phyloP scores from a whole-genome alignment of 2,329 filamentous ascomycete genomes.

The Gaeumannomyces sp. region DNA sequence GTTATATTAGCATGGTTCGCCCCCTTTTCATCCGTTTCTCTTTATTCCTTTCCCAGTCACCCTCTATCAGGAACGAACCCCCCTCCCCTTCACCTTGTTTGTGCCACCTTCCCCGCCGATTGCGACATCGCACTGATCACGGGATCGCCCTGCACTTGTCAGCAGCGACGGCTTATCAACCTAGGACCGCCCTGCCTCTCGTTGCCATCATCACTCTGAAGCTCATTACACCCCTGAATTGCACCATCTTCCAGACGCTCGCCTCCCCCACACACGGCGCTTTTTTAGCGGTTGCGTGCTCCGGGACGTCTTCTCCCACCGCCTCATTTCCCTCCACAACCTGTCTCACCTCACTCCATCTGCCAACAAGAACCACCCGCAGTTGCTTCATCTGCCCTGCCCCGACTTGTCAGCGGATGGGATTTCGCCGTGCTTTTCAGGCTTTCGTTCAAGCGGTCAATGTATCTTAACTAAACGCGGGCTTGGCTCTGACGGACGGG shows the following conservation, averaged over 20 bases:
- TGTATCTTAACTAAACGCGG: not conserved
- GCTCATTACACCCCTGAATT: slow-evolving; percentile 20
- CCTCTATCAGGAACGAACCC: not conserved
- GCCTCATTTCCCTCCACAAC: not conserved
- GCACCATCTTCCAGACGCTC: slow-evolving; percentile 16
- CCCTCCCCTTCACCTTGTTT: not conserved
- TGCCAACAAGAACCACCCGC: too few relatives aligned
- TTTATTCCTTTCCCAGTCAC: too few relatives aligned
- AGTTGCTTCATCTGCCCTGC: not conserved
- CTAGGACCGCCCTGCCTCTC: not conserved
- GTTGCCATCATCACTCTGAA: slow-evolving; percentile 5
- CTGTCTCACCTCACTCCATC: not conserved
- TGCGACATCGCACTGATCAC: slow-evolving; percentile 10
- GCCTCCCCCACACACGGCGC: not conserved
- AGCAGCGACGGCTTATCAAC: not conserved
- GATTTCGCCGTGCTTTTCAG: not conserved
- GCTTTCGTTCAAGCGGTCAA: not conserved
- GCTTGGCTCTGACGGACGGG: not conserved
- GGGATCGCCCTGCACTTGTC: slow-evolving; percentile 2
- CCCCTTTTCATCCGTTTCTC: not conserved
- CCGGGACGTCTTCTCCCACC: not conserved
- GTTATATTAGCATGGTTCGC: not conserved
- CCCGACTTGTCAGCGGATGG: not conserved
- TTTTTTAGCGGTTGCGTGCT: slow-evolving; percentile 3
- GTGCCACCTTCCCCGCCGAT: slow-evolving; percentile 7